These are phyloP conservation scores for Paraphaeosphaeria sporulosa DNA, from an alignment of 2,329 filamentous ascomycete genomes.

Conservation along the genomic window DNA sequence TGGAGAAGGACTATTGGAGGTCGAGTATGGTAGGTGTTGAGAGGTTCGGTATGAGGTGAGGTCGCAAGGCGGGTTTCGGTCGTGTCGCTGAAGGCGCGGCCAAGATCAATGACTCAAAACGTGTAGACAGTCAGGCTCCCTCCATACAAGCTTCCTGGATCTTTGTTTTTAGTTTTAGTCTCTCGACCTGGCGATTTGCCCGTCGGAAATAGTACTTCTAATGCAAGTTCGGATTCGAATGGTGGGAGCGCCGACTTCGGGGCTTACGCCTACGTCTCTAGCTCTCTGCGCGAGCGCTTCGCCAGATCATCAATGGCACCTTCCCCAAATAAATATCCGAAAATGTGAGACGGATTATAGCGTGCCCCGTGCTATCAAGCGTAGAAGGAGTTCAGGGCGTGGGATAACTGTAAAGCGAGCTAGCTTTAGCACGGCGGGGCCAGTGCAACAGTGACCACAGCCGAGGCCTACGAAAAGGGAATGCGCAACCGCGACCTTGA, in stretches of 20 bases:
- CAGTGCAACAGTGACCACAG: not conserved
- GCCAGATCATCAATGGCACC: not conserved
- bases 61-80: not conserved
- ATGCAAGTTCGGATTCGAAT: not conserved
- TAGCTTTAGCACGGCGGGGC: constrained; percentile 1
- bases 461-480: not conserved
- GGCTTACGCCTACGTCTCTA: not conserved
- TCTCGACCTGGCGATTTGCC: not conserved
- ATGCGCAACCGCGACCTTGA: not conserved
- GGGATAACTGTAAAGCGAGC: not conserved
- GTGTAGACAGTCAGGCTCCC: not conserved
- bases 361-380: not conserved
- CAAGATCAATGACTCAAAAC: constrained; percentile 4
- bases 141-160: not conserved
- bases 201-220: not conserved
- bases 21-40: not conserved
- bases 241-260: constrained; percentile 6
- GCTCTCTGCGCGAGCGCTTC: not conserved
- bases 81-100: constrained; percentile 7
- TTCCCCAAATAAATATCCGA: not conserved
- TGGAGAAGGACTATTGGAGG: not conserved
- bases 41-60: not conserved
- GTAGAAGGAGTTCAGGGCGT: not conserved
- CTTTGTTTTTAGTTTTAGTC: not conserved
- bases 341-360: not conserved